Conservation (phyloP, 2,329 filamentous ascomycete genomes). For the Blastomyces emzantsi region DNA sequence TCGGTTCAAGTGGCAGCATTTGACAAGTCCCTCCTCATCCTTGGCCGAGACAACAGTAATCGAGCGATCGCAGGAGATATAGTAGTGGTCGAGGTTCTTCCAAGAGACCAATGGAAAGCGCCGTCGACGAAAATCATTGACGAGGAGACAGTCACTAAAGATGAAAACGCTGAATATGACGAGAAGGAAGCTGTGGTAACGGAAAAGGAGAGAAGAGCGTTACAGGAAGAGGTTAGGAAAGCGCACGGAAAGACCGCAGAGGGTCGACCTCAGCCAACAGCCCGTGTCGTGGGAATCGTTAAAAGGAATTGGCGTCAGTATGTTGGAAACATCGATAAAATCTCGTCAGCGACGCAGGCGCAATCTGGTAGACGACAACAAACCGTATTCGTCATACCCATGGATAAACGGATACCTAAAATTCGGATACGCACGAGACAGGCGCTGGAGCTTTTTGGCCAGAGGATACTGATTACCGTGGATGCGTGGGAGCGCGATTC, state of each 20-base stretch:
- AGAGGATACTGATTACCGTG: constrained; percentile 85
- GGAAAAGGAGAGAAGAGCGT: constrained; percentile 71
- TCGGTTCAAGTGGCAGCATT: constrained; percentile 86
- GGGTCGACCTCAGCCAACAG: constrained; percentile 76
- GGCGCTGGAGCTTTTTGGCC: constrained; percentile 77
- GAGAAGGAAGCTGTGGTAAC: constrained; percentile 68
- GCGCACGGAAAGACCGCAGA: constrained; percentile 69
- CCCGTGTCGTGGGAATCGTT: constrained; percentile 80
- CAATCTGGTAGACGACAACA: constrained; percentile 78
- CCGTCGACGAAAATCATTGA: constrained; percentile 94
- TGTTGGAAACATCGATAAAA: constrained; percentile 87
- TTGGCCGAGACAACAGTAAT: constrained; percentile 95
- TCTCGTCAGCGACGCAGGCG: constrained; percentile 64
- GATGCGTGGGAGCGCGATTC: constrained; percentile 94
- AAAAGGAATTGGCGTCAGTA: constrained; percentile 98
- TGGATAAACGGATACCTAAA: constrained; percentile 97
- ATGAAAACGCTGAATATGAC: constrained; percentile 86
- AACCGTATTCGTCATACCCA: constrained; percentile 88
- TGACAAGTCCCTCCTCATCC: constrained; percentile 74
- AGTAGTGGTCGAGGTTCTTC: constrained; percentile 85
- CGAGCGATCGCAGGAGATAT: constrained; percentile 84
- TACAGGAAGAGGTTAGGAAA: constrained; percentile 86
- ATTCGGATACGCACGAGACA: constrained; percentile 88
- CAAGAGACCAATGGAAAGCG: constrained; percentile 93
- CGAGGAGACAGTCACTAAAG: constrained; percentile 80